Percentiles rank a stretch among this genome's conserved stretches.
Conservation (phyloP, 805 yeast genomes). For the Candida patagonica region DNA sequence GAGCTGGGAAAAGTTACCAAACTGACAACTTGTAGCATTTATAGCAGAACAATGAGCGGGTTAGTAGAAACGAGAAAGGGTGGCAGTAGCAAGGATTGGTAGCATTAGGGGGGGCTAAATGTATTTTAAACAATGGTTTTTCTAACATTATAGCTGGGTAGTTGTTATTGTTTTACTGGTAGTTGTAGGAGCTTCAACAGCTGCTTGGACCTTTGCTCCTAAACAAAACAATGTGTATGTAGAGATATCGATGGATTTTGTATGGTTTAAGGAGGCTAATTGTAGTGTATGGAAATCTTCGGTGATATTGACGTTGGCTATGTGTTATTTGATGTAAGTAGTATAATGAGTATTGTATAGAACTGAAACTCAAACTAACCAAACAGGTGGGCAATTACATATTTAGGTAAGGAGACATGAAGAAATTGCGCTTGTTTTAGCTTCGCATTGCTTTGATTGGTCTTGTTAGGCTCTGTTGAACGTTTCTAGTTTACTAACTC, state of each 20-base stretch:
- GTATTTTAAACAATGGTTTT: not conserved
- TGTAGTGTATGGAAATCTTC: constrained; percentile 56
- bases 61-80: constrained; percentile 19
- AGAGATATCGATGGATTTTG: constrained; percentile 39
- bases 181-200: constrained; percentile 48
- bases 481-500: not conserved
- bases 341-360: no score
- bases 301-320: constrained; percentile 54
- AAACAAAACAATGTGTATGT: constrained; percentile 45
- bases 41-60: constrained; percentile 45
- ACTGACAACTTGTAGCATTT: no score
- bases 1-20: not conserved
- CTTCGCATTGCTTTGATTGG: not conserved
- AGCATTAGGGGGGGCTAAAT: not conserved
- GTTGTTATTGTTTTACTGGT: constrained; percentile 56
- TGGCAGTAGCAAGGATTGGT: not conserved
- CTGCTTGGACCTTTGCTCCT: constrained; percentile 81
- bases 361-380: not conserved
- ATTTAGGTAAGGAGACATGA: constrained; percentile 34
- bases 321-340: constrained; percentile 61
- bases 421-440: constrained; percentile 18
- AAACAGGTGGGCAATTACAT: constrained; percentile 73
- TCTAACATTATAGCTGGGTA: constrained; percentile 43
- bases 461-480: no score
- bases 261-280: not conserved